phyloP scores from a whole-genome alignment of 2,329 filamentous ascomycete genomes.

The Hymenoscyphus scutula region DNA sequence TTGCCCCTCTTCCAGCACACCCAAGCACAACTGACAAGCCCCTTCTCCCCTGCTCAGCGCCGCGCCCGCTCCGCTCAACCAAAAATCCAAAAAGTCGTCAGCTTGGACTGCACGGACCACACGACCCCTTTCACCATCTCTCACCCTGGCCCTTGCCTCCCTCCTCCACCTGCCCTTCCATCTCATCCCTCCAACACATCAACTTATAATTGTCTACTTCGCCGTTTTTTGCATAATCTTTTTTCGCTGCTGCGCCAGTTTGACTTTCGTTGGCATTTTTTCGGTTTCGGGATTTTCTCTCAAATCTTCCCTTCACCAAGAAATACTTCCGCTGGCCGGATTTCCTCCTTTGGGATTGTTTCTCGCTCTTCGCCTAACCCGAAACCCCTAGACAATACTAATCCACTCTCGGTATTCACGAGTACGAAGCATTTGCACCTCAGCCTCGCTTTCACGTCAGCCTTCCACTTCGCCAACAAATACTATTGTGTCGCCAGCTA shows the following conservation, averaged over 20 bases:
- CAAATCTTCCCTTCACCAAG: background rate
- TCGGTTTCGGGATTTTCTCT: background rate
- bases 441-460: conserved; percentile 22
- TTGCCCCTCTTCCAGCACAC: background rate
- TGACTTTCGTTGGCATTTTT: conserved; percentile 4
- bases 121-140: background rate
- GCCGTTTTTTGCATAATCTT: conserved; percentile 13
- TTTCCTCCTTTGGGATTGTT: conserved; percentile 12
- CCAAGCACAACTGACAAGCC: background rate
- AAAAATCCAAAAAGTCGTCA: conserved; percentile 4
- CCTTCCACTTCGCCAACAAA: conserved; percentile 15
- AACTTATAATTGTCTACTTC: conserved; percentile 15
- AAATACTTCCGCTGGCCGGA: conserved; percentile 16
- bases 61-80: background rate
- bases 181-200: conserved; percentile 7
- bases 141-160: background rate
- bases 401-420: conserved; percentile 1
- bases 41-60: background rate
- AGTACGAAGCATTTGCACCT: conserved; percentile 9
- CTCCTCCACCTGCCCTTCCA: no score
- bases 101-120: conserved; percentile 2
- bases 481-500: conserved; percentile 11
- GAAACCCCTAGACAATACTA: background rate
- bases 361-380: conserved; percentile 13
- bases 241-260: conserved; percentile 14